phyloP scores from a whole-genome alignment of 2,329 filamentous ascomycete genomes.

The Sordariomycetes sp. region DNA sequence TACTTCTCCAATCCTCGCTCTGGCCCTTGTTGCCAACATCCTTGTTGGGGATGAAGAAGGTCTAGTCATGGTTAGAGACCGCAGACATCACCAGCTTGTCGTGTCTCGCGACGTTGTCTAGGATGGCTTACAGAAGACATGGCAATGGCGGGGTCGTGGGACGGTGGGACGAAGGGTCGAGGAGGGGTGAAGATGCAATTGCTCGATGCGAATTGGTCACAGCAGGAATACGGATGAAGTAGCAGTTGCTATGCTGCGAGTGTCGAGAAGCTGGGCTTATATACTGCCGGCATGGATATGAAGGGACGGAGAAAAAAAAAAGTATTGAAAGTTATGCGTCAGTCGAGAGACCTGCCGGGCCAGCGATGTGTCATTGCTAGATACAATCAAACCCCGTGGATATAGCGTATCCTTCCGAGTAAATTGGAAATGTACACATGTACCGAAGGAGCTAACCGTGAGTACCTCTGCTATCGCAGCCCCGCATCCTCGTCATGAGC shows the following conservation, averaged over 20 bases:
- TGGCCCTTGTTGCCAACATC: conserved; percentile 62
- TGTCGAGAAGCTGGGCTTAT: not conserved
- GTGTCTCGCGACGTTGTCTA: not conserved
- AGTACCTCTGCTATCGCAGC: not conserved
- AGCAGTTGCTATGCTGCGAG: not conserved
- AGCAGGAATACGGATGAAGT: not conserved
- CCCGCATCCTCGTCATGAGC: not conserved
- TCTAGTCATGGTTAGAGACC: not conserved
- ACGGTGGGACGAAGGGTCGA: not conserved
- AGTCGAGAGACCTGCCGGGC: not conserved
- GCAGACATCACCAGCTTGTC: not conserved
- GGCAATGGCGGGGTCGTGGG: not conserved
- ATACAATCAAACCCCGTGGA: not conserved
- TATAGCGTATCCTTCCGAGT: too few relatives aligned
- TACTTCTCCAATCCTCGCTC: conserved; percentile 76
- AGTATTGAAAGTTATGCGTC: not conserved
- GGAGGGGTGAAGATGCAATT: not conserved
- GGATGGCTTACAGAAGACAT: conserved; percentile 1
- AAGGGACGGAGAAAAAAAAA: not conserved
- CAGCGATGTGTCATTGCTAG: not conserved
- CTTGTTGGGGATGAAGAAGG: conserved; percentile 6
- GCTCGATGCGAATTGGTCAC: not conserved
- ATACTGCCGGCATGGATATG: not conserved
- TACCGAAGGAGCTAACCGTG: not conserved
- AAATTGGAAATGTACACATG: not conserved